Percentiles rank a stretch among this genome's conserved stretches.
These are phyloP conservation scores for Clonostachys rosea DNA, from an alignment of 2,329 filamentous ascomycete species.

Conservation along the genomic window DNA sequence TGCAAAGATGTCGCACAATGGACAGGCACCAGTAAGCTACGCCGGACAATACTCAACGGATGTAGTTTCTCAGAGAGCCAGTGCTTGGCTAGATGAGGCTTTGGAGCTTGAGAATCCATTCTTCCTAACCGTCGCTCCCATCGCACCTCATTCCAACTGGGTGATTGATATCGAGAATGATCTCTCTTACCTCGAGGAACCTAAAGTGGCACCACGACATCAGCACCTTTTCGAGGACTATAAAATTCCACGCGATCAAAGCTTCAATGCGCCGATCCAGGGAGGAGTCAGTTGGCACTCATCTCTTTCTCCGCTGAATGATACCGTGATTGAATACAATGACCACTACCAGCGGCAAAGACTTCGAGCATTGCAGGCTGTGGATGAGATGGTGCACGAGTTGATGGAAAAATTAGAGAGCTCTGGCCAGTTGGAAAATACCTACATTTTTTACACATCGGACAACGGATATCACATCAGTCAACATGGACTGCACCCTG, in stretches of 20 bases:
- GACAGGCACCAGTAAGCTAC: conserved; percentile 44
- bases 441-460: conserved; percentile 46
- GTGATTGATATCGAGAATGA: background rate
- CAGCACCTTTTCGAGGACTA: conserved; percentile 53
- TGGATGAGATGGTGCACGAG: conserved; percentile 37
- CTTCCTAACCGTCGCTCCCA: conserved; percentile 43
- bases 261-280: conserved; percentile 55
- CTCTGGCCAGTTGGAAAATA: conserved; percentile 24
- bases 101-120: conserved; percentile 38
- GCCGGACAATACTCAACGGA: conserved; percentile 49
- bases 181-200: conserved; percentile 30
- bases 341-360: conserved; percentile 32
- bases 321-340: conserved; percentile 21
- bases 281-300: conserved; percentile 38
- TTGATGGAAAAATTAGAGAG: conserved; percentile 24
- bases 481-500: conserved; percentile 45
- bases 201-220: conserved; percentile 46
- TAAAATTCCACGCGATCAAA: conserved; percentile 55
- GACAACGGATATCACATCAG: conserved; percentile 51
- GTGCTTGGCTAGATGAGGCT: conserved; percentile 47
- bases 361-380: conserved; percentile 33
- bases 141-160: background rate
- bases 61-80: conserved; percentile 42
- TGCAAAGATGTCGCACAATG: conserved; percentile 57
- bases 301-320: conserved; percentile 22